Evolutionary conservation across 192 early-diverging fungal genomes (phyloP).

Genomic region (Coemansia sp.): DNA sequence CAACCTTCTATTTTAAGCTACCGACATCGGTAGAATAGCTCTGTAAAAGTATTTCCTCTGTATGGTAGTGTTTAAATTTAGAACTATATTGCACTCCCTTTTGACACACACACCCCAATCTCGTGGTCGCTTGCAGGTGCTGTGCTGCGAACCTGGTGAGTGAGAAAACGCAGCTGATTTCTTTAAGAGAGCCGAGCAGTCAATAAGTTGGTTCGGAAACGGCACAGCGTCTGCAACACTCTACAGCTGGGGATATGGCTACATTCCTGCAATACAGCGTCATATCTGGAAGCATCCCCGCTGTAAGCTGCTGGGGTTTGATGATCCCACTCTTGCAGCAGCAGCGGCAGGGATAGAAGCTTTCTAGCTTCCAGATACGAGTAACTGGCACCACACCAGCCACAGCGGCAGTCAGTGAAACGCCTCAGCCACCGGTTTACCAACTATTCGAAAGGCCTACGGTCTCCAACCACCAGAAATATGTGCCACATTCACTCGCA

Average conservation of each 20-base stretch:
- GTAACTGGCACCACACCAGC: not conserved
- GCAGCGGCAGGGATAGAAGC: not conserved
- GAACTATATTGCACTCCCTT: not conserved
- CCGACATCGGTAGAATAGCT: not conserved
- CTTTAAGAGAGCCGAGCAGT: not conserved
- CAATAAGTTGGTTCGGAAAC: not conserved
- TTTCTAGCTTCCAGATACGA: not conserved
- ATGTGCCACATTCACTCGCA: not conserved
- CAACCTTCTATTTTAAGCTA: not conserved
- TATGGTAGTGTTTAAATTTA: too few relatives aligned
- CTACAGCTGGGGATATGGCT: too few relatives aligned
- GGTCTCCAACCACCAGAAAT: not conserved
- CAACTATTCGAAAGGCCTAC: not conserved
- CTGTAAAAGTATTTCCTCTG: too few relatives aligned
- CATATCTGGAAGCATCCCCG: not conserved
- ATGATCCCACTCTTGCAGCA: not conserved
- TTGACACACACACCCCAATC: too few relatives aligned
- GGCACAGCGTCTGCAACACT: not conserved
- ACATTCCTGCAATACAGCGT: not conserved
- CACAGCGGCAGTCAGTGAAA: not conserved
- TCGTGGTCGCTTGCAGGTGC: too few relatives aligned
- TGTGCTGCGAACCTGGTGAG: too few relatives aligned
- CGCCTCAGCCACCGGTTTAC: not conserved
- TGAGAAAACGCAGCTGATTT: too few relatives aligned
- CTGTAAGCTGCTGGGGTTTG: too few relatives aligned